Conservation (phyloP, 129 eudicot genomes). For the Tagetes erecta region DNA sequence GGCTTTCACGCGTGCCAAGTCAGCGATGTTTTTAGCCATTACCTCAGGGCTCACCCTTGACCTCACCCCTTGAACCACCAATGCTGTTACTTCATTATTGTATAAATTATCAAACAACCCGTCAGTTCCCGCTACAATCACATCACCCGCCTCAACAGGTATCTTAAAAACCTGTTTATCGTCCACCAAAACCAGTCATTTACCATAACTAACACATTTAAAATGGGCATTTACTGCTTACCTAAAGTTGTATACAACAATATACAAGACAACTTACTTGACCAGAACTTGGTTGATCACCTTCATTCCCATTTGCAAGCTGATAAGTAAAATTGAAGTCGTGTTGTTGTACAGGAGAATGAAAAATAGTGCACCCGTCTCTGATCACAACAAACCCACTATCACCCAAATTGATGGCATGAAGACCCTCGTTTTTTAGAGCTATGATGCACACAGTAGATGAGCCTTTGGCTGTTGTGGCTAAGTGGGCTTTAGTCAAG, state of each 20-base stretch:
- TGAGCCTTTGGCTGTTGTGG: slow-evolving; percentile 72
- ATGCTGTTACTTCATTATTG: slow-evolving; percentile 52
- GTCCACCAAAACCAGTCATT: background rate
- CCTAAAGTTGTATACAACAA: background rate
- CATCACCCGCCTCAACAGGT: slow-evolving; percentile 75
- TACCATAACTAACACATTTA: background rate
- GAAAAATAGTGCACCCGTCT: slow-evolving; percentile 68
- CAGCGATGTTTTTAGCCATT: slow-evolving; percentile 69
- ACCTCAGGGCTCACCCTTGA: slow-evolving; percentile 52
- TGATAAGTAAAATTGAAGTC: slow-evolving; percentile 92
- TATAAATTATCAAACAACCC: slow-evolving; percentile 85
- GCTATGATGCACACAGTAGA: slow-evolving; percentile 90
- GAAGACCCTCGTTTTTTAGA: slow-evolving; percentile 63
- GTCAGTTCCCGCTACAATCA: slow-evolving; percentile 87
- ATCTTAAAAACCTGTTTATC: slow-evolving; percentile 64
- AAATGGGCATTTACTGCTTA: no score
- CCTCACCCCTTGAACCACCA: slow-evolving; percentile 65
- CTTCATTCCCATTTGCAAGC: slow-evolving; percentile 50
- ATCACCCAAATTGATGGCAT: slow-evolving; percentile 88
- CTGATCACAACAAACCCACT: slow-evolving; percentile 87
- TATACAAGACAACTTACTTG: slow-evolving; percentile 48
- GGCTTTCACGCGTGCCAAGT: slow-evolving; percentile 71
- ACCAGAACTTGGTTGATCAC: slow-evolving; percentile 92
- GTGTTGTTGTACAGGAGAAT: slow-evolving; percentile 83
- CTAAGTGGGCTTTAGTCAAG: slow-evolving; percentile 68